Conservation (phyloP, 208 protist genomes). For the Sergeia podlipaevii region DNA sequence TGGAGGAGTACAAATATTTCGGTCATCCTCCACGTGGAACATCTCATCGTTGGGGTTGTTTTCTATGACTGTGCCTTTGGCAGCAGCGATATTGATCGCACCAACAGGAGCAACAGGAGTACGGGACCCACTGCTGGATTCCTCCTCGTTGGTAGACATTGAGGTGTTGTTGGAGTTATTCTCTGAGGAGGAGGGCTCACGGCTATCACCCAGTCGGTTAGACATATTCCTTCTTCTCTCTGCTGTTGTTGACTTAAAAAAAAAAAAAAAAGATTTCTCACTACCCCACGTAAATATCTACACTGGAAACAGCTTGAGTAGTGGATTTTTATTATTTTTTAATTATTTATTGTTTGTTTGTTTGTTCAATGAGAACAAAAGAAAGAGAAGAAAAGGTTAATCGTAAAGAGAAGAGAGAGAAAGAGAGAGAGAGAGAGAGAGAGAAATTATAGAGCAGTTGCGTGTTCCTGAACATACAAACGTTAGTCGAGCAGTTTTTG, state of each 20-base stretch:
- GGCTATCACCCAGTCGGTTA: no score
- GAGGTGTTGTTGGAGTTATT: no score
- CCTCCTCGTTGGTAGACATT: no score
- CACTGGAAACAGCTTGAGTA: slow-evolving; percentile 16
- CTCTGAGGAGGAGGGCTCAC: no score
- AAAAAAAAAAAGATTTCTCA: neutral
- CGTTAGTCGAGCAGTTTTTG: no score
- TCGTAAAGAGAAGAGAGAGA: slow-evolving; percentile 7
- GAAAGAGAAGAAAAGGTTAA: slow-evolving; percentile 7
- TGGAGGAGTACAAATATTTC: slow-evolving; percentile 31
- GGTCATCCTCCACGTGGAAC: slow-evolving; percentile 30
- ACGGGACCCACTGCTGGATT: no score
- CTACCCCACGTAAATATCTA: neutral
- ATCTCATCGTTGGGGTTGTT: slow-evolving; percentile 59
- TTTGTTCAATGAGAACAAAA: slow-evolving; percentile 1
- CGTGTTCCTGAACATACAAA: no score
- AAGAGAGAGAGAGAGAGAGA: neutral
- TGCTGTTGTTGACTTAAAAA: neutral
- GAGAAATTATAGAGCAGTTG: neutral
- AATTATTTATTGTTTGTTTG: neutral
- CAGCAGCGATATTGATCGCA: no score
- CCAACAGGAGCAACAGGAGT: no score
- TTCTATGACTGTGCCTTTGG: slow-evolving; percentile 8
- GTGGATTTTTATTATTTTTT: neutral
- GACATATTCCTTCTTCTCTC: no score